Evolutionary conservation across 495 filamentous ascomycete genomes (phyloP).

Genomic region (Penicillium bialowiezense): DNA sequence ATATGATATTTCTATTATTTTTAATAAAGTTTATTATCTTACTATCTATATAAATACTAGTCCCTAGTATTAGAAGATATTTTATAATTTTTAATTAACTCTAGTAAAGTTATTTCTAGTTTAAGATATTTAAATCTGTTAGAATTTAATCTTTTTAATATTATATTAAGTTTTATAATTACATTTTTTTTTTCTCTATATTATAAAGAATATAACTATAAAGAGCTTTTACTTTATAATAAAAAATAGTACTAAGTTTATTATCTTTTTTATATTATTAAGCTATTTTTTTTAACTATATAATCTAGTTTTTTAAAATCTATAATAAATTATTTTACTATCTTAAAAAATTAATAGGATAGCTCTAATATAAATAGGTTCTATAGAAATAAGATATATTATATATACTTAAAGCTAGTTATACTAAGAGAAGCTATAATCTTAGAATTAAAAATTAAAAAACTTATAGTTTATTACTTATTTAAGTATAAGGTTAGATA

Average conservation of each 20-base stretch:
- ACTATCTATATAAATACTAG: constrained; percentile 1
- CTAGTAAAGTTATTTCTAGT: not conserved
- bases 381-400: not conserved
- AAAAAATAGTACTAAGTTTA: not conserved
- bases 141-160: constrained; percentile 5
- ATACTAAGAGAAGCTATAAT: not conserved
- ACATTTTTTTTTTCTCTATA: not conserved
- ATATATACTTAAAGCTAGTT: not conserved
- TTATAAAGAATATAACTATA: constrained; percentile 2
- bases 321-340: constrained; percentile 3
- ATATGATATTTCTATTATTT: not conserved
- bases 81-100: not conserved
- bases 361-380: not conserved
- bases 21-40: constrained; percentile 4
- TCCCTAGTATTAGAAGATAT: not conserved
- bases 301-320: not conserved
- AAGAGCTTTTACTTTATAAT: constrained; percentile 2
- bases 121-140: not conserved
- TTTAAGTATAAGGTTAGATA: not conserved
- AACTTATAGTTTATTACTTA: not conserved
- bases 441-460: not conserved
- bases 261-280: not conserved
- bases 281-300: constrained; percentile 4
- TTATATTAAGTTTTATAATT: not conserved
- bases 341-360: not conserved